Evolutionary conservation across 192 early-diverging fungal genomes (phyloP), one percentile per base, ranked within the genome.

Genomic region (Borealophlyctis nickersoniae): DNA sequence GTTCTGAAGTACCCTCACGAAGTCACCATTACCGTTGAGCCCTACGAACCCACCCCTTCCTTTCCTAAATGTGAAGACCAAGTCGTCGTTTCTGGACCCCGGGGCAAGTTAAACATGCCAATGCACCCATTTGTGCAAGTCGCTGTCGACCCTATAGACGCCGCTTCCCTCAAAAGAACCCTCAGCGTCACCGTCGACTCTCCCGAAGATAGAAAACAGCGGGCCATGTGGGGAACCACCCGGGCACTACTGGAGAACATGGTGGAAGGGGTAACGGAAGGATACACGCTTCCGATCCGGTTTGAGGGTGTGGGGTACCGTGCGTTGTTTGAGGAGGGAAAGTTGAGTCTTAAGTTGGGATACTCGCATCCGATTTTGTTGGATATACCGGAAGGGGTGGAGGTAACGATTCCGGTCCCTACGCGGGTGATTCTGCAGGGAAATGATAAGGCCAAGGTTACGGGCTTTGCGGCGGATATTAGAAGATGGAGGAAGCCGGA

Each of bases 151-250:
- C 24, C n/a, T 9, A 26, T 52, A 13, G 56, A 36, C 36, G 51
- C 61, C 29, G 45, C 35, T 36, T 36, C 71, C 32, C 59, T 58
- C 45, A 71, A 48, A 51, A 22, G 35, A 13, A 36, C 36, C 0
- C 51, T 81, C 77, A 34, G 59, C 84, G 32, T 69, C 71, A 31
- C 56, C n/a, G 56, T 97, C 2, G 52, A 68, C 11, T 81, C 93
- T 63, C 70, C 79, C 13, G 58, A 63, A n/a, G 69, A 83, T 58
- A 87, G 88, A 66, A 79, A 86, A 49, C 94, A 99, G 73, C 68
- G 83, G 58, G 76, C 85, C 56, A 95, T 98, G 92, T 99, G 96
- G 96, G 96, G 96, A 49, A 99, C 96, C 2, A 93, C 94, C 3
- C 82, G 93, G 29, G 88, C 91, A n/a, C 74, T 93, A 36, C 84